Base-by-base conservation (phyloP, 2,329 filamentous ascomycete species). In the Penicillium sp. region DNA sequence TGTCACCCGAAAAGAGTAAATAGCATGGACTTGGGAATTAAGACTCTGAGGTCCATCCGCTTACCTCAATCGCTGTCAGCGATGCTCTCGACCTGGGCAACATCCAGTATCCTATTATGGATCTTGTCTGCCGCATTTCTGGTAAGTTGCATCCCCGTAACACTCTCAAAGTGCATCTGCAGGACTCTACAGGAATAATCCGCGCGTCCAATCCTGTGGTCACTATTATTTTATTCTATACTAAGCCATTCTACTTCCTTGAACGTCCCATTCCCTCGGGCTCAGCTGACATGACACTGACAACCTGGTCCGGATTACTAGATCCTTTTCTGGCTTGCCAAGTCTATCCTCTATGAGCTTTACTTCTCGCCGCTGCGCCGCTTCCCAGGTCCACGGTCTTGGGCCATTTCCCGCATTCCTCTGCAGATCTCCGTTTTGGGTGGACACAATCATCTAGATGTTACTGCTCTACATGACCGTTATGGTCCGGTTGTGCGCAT, bases 311-410 rank as follows among this genome's bases (percentile, higher is more conserved):
- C 43, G 23, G 3, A 16, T 2, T 45, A 19, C n/a, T 31, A 52
- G 48, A n/a, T 43, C 21, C 11, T 47, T 25, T 43, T 31, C 46
- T 49, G 42, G 48, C 25, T 58, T 26, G 25, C 57, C 29, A 55
- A 54, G 47, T 59, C 49, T 31, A 50, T 60, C 45, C 50, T 63
- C 49, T 65, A 67, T 46, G 26, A 63, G 8, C 58, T 68, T 13
- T 68, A 21, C 33, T 62, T 62, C 49, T 69, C 69, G 1, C 68
- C 68, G 1, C 59, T 72, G 21, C 26, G 57, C 14, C 57, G 59
- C 5, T 68, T 69, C 39, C 72, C 72, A 0, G 72, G 72, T 2
- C 72, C 72, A 26, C 61, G 57, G 37, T 55, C 62, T 26, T 69
- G 64, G 63, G 65, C 64, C 2, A 46, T 69, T 9, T 67, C 63